Base-by-base conservation (phyloP, 495 filamentous ascomycete species). In the Hypoxylon cercidicola region DNA sequence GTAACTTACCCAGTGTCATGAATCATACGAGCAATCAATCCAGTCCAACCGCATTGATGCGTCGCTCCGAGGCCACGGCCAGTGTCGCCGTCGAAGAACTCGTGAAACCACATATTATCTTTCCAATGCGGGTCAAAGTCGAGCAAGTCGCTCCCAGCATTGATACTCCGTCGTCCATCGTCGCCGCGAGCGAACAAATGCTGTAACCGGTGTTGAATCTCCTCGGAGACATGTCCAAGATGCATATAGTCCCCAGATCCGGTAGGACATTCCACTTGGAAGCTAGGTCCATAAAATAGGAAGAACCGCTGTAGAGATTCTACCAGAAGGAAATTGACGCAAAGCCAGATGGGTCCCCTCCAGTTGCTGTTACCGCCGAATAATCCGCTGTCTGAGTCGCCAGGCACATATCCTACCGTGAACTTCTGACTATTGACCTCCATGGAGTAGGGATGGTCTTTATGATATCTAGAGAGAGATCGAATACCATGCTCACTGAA, bases 341-440 rank as follows among this genome's bases (percentile, higher is more conserved):
- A 95, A 21, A 97, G 81, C 94, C 94, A 98, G 68, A 97, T 93
- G 0, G 95, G 94, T 1, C 85, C 87, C 66, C 94, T 86, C 94
- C 94, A 98, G 77, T 98, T 98, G 76, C 92, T 96, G 82, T 98
- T 98, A 28, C 94, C 94, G 37, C 94, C 94, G 69, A 98, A 98
- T 11, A 98, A 83, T 3, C 90, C 88, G 66, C 90, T 95, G 78
- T 97, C 92, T 1, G 94, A 97, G 72, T 98, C 95, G 13, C 94
- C 95, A 7, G 95, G 88, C 15, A 98, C 87, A 65, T 98, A 98
- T 65, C 86, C 85, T 30, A 98, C 94, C 58, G 87, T 87, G 78
- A 96, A 98, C 30, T 83, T 84, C 73, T 97, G 92, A 7, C 91
- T 92, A 62, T 98, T 96, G 57, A 97, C 94, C 49, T 96, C 90